Percentiles rank a stretch among this genome's conserved stretches.
Evolutionary conservation across 768 basidiomycete species (phyloP).

Genomic region (Agaricus sinodeliciosus): DNA sequence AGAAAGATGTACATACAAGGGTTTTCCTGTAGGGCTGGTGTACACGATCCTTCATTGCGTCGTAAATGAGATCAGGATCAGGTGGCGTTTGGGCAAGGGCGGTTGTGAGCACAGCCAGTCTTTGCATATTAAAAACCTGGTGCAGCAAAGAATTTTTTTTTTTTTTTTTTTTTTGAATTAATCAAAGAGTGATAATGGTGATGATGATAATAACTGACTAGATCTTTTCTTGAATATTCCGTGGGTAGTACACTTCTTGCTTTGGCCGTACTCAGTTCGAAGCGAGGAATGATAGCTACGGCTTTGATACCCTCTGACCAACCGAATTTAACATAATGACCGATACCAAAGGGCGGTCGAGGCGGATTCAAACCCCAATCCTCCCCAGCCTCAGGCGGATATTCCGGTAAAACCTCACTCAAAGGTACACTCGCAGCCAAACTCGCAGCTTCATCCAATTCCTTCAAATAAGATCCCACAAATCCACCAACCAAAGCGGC

Average conservation of each 20-base stretch:
- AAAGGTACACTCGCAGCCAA: constrained; percentile 87
- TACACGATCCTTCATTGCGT: constrained; percentile 97
- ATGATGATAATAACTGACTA: constrained; percentile 52
- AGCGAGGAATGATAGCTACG: constrained; percentile 89
- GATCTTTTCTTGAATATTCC: constrained; percentile 81
- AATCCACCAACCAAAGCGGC: constrained; percentile 96
- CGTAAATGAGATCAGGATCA: constrained; percentile 94
- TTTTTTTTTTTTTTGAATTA: too few species aligned
- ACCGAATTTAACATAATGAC: constrained; percentile 86
- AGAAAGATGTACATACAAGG: constrained; percentile 47
- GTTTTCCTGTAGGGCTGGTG: constrained; percentile 94
- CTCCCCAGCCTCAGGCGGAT: constrained; percentile 86
- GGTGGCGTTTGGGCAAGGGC: constrained; percentile 88
- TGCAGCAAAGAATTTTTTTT: too few species aligned
- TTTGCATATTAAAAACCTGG: constrained; percentile 96
- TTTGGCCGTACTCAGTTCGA: constrained; percentile 94
- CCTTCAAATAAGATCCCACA: constrained; percentile 91
- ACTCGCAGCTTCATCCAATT: constrained; percentile 75
- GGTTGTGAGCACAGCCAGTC: constrained; percentile 92
- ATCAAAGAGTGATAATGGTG: too few species aligned
- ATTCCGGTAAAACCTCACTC: constrained; percentile 94
- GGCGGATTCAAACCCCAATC: constrained; percentile 91
- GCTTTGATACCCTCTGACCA: constrained; percentile 86
- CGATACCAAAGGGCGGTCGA: constrained; percentile 81
- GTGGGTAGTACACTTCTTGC: constrained; percentile 86